A percentile compares a stretch with the other conserved stretches of the same genome.
phyloP scores from a whole-genome alignment of 192 early-diverging fungal species.

The Radiomyces spectabilis region DNA sequence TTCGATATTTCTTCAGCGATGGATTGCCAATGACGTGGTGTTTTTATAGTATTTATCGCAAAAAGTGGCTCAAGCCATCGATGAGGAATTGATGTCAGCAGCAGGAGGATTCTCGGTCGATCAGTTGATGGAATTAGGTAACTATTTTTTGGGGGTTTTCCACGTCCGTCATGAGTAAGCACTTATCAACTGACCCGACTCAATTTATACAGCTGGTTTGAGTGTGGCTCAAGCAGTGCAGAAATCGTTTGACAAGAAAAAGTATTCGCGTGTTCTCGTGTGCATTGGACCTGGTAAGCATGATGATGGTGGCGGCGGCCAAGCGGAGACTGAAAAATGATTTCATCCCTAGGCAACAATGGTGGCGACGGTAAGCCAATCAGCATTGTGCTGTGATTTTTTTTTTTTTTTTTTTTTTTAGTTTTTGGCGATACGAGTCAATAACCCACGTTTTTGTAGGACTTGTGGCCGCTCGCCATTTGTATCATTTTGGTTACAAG shows the following conservation, averaged over 20 bases:
- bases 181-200: not conserved
- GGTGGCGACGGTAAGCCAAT: slow-evolving; percentile 77
- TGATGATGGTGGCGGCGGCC: no score
- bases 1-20: no score
- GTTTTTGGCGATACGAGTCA: not conserved
- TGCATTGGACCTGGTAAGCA: slow-evolving; percentile 63
- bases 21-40: no score
- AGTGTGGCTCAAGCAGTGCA: slow-evolving; percentile 83
- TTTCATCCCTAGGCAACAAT: slow-evolving; percentile 63
- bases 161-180: not conserved
- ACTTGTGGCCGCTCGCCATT: slow-evolving; percentile 87
- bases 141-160: not conserved
- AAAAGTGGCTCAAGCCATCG: slow-evolving; percentile 61
- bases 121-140: slow-evolving; percentile 70
- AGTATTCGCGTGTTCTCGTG: slow-evolving; percentile 49
- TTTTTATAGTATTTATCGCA: slow-evolving; percentile 54
- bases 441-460: slow-evolving; percentile 25
- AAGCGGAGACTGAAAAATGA: not conserved
- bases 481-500: slow-evolving; percentile 83
- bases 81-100: slow-evolving; percentile 77
- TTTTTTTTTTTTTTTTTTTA: slow-evolving; percentile 1
- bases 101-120: slow-evolving; percentile 78
- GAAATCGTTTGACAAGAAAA: slow-evolving; percentile 53
- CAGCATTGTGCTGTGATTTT: not conserved
- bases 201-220: slow-evolving; percentile 63